These are phyloP conservation scores for Terana coerulea DNA, from an alignment of 768 basidiomycete genomes.

Conservation along the genomic window DNA sequence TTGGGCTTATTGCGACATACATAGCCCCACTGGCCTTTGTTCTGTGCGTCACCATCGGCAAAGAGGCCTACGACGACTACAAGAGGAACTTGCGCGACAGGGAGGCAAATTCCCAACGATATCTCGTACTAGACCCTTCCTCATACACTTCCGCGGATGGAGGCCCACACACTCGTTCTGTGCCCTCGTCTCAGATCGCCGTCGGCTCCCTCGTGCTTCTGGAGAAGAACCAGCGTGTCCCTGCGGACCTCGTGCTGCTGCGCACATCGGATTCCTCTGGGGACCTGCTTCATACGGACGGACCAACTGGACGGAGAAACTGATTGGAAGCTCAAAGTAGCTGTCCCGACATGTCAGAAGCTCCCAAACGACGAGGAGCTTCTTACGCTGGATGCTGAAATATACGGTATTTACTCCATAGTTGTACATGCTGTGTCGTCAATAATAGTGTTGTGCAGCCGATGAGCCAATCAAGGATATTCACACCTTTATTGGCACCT, in stretches of 20 bases:
- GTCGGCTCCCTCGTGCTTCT: slow-evolving; percentile 90
- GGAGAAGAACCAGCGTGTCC: slow-evolving; percentile 97
- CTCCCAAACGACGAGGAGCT: slow-evolving; percentile 54
- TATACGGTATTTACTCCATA: slow-evolving; percentile 65
- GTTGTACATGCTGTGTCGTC: slow-evolving; percentile 8
- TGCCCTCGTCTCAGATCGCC: slow-evolving; percentile 83
- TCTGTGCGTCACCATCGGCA: slow-evolving; percentile 92
- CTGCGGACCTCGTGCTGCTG: slow-evolving; percentile 88
- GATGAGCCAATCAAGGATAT: slow-evolving; percentile 97
- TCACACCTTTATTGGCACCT: slow-evolving; percentile 90
- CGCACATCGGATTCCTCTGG: slow-evolving; percentile 86
- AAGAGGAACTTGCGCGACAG: slow-evolving; percentile 87
- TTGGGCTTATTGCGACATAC: slow-evolving; percentile 94
- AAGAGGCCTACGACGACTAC: slow-evolving; percentile 99
- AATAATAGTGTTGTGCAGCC: slow-evolving; percentile 41
- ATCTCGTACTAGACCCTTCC: slow-evolving; percentile 71
- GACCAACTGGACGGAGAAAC: slow-evolving; percentile 99
- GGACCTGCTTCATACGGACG: slow-evolving; percentile 94
- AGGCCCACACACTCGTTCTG: slow-evolving; percentile 52
- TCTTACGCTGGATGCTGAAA: slow-evolving; percentile 72
- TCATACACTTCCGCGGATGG: slow-evolving; percentile 27
- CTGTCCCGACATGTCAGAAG: slow-evolving; percentile 80
- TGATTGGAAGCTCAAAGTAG: slow-evolving; percentile 96
- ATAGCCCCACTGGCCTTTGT: slow-evolving; percentile 96
- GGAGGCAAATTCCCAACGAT: slow-evolving; percentile 93